Evolutionary conservation across 305 asterid species (phyloP).

Genomic region (Solanum chacoense): DNA sequence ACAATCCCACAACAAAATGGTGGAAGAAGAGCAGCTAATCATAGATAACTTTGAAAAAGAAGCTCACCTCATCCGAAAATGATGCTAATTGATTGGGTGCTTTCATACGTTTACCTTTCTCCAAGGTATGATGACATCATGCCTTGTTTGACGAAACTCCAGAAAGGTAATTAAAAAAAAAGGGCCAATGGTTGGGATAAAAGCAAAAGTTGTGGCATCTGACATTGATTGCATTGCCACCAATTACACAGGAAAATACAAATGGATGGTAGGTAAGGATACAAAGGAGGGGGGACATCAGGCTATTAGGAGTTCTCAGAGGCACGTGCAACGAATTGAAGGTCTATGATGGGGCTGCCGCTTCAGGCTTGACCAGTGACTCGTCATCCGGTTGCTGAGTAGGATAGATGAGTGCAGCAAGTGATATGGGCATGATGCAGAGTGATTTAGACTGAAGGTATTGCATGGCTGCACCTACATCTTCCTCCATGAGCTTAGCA

Average conservation of each 20-base stretch:
- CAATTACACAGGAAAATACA: not conserved
- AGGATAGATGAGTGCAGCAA: conserved; percentile 73
- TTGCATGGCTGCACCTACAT: conserved; percentile 89
- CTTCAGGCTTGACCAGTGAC: conserved; percentile 46
- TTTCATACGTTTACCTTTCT: conserved; percentile 13
- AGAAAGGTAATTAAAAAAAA: not conserved
- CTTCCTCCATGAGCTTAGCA: conserved; percentile 90
- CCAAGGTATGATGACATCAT: conserved; percentile 16
- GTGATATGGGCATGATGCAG: conserved; percentile 91
- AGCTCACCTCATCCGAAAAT: conserved; percentile 13
- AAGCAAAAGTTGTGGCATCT: conserved; percentile 20
- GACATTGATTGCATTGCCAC: conserved; percentile 25
- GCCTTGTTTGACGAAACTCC: conserved; percentile 12
- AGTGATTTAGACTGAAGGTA: conserved; percentile 92
- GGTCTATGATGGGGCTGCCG: conserved; percentile 49
- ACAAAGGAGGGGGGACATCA: conserved; percentile 7
- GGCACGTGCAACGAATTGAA: conserved; percentile 16
- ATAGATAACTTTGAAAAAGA: conserved; percentile 15
- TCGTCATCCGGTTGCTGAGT: conserved; percentile 44
- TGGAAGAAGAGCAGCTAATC: conserved; percentile 1
- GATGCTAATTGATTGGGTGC: conserved; percentile 10
- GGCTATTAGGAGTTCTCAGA: conserved; percentile 20
- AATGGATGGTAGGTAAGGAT: conserved; percentile 10
- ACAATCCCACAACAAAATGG: conserved; percentile 22
- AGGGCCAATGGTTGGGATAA: conserved; percentile 7